Base-by-base conservation (phyloP, 345 rosid species). In the Carallia pectinifolia region DNA sequence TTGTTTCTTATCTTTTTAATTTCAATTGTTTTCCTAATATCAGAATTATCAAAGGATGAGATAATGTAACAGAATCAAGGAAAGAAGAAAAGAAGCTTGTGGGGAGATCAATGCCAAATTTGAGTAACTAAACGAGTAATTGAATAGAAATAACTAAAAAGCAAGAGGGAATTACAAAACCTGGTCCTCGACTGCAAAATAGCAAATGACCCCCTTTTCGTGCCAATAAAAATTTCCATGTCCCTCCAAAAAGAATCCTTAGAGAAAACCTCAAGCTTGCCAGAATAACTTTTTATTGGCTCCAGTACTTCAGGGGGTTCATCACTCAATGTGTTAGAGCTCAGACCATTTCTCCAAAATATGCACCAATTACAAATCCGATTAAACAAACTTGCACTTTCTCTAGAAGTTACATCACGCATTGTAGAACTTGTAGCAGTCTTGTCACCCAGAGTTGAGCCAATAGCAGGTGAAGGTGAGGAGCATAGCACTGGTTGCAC, bases 171-270 rank as follows among this genome's bases (percentile, higher is more conserved):
- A 27, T 68, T 61, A 59, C 53, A 33, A 44, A 56, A 94, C 98
- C 98, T 91, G 80, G 88, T 90, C 69, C 39, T 83, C 29, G 96
- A 85, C 76, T 73, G 81, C 60, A 84, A 19, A 67, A 89, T 82
- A 77, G 76, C 18, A 47, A 50, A 71, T 7, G 79, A 85, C 67
- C 92, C 98, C 74, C 69, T 78, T 44, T 76, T 72, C 31, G 92
- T 80, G 71, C 75, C 54, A 58, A 90, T 66, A 78, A 86, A 91
- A 67, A 83, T 79, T 67, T 87, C 86, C 80, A 90, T 52, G 19
- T 84, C 86, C 12, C 68, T 72, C 97, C 97, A 86, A 68, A 87
- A 83, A 7, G 79, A 77, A 73, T 82, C 80, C 55, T 75, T 63
- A 1, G 71, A 73, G 79, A 89, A 87, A 27, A 74, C 6, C 53